phyloP scores from a whole-genome alignment of 2,329 filamentous ascomycete genomes.

The Xylariaceae sp. region DNA sequence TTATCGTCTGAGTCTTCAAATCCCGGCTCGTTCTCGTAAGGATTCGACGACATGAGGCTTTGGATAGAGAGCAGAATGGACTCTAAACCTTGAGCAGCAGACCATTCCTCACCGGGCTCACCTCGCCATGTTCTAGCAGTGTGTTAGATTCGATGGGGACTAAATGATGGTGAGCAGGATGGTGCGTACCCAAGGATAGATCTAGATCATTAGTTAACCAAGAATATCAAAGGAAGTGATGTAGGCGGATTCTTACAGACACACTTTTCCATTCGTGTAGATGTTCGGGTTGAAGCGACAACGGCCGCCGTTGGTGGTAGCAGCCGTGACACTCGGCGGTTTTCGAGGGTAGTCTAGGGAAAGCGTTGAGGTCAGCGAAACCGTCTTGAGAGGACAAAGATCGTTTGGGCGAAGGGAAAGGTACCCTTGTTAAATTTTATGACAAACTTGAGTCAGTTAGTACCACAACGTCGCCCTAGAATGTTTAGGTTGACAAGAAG shows the following conservation, averaged over 20 bases:
- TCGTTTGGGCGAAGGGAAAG: slow-evolving; percentile 5
- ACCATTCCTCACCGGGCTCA: slow-evolving; percentile 90
- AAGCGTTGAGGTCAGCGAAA: neutral
- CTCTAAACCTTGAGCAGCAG: slow-evolving; percentile 89
- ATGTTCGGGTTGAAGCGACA: slow-evolving; percentile 97
- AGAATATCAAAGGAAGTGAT: neutral
- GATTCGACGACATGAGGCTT: slow-evolving; percentile 89
- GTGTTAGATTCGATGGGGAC: slow-evolving; percentile 3
- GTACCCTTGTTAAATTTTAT: slow-evolving; percentile 73
- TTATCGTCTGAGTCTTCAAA: slow-evolving; percentile 75
- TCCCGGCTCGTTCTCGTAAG: slow-evolving; percentile 94
- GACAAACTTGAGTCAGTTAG: slow-evolving; percentile 55
- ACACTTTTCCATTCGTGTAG: slow-evolving; percentile 86
- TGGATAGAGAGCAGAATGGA: slow-evolving; percentile 94
- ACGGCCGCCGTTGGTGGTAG: slow-evolving; percentile 83
- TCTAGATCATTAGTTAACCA: slow-evolving; percentile 35
- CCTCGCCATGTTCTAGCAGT: slow-evolving; percentile 79
- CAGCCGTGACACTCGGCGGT: slow-evolving; percentile 57
- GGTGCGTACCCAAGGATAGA: slow-evolving; percentile 74
- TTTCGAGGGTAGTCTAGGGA: slow-evolving; percentile 75
- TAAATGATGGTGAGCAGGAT: neutral
- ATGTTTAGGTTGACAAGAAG: neutral
- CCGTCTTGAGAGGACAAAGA: too few relatives aligned
- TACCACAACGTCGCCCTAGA: slow-evolving; percentile 1
- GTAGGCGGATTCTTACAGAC: slow-evolving; percentile 61